These are phyloP conservation scores for Camelina hispida DNA, from an alignment of 345 rosid species.

Conservation along the genomic window DNA sequence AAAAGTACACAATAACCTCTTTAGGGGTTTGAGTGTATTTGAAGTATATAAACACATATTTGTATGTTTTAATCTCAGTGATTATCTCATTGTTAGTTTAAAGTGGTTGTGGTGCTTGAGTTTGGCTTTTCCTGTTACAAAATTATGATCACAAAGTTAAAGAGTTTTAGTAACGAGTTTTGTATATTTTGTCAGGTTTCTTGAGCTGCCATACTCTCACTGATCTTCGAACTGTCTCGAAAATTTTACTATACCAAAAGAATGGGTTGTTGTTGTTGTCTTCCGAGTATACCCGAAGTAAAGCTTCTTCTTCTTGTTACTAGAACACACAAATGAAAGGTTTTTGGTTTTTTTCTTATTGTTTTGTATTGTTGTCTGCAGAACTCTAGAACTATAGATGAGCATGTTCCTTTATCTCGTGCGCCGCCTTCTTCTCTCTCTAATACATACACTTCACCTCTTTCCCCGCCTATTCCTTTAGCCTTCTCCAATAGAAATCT, in stretches of 20 bases:
- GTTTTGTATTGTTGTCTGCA: conserved; percentile 36
- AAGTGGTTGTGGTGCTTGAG: conserved; percentile 6
- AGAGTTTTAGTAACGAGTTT: not conserved
- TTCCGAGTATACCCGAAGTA: conserved; percentile 70
- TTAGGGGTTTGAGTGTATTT: not conserved
- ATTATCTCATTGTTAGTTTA: not conserved
- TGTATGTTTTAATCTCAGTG: not conserved
- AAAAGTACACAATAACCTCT: too few relatives aligned
- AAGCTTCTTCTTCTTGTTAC: conserved; percentile 56
- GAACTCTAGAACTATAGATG: conserved; percentile 66
- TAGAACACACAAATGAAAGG: conserved; percentile 30
- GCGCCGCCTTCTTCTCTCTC: conserved; percentile 55
- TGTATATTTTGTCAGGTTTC: conserved; percentile 10
- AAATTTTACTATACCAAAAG: too few relatives aligned
- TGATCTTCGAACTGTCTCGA: conserved; percentile 1
- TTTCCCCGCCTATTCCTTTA: conserved; percentile 73
- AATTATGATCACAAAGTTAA: conserved; percentile 12
- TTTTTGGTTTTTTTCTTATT: conserved; percentile 16
- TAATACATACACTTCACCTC: conserved; percentile 69
- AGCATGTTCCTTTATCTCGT: conserved; percentile 66
- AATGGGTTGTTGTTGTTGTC: conserved; percentile 95
- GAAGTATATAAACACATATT: not conserved
- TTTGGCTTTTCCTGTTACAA: not conserved
- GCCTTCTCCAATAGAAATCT: conserved; percentile 50
- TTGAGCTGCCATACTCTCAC: conserved; percentile 20